Base-by-base conservation (phyloP, 73 alveolate genomes). In the Paramecium sonneborni region DNA sequence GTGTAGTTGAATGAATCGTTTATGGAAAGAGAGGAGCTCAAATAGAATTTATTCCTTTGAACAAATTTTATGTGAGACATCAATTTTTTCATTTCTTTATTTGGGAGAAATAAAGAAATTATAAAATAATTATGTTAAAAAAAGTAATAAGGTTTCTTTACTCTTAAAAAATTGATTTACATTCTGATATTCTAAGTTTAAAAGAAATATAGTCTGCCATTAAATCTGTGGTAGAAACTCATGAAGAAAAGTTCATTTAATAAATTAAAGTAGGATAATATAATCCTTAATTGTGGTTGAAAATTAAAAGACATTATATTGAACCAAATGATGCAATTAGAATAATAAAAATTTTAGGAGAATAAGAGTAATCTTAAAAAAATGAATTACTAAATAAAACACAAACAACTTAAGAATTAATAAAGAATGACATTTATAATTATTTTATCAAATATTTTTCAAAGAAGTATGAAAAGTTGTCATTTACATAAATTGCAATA, bases 401-500 rank as follows among this genome's bases (percentile, higher is more conserved):
- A 38, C 21, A 79, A 79, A 43, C 76, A 18, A 41, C 44, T 1
- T 39, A 79, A 12, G 44, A 43, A 46, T 30, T 79, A 30, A 24
- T 79, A 20, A 39, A 46, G 55, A 44, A 39, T 30, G 74, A 79
- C 74, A 79, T 79, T 24, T 79, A 79, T 46, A 79, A 79, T 79
- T 79, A 43, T 44, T 79, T 79, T 79, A 41, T 79, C 6, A 41
- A 43, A 24, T 79, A n/a, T 44, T 88, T 88, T 69, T 39, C 90
- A 21, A 68, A 67, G 58, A 38, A 88, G 26, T 57, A 57, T 15
- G 87, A 88, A 15, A 62, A 62, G 14, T 44, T 88, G 84, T 43
- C 94, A 39, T 69, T 88, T 72, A 58, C 41, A 38, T 76, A 88
- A 30, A 69, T 88, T 38, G 94, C 92, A 24, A 85, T 43, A 28